Conservation (phyloP, 2,329 filamentous ascomycete genomes). For the Diaporthe amygdali region DNA sequence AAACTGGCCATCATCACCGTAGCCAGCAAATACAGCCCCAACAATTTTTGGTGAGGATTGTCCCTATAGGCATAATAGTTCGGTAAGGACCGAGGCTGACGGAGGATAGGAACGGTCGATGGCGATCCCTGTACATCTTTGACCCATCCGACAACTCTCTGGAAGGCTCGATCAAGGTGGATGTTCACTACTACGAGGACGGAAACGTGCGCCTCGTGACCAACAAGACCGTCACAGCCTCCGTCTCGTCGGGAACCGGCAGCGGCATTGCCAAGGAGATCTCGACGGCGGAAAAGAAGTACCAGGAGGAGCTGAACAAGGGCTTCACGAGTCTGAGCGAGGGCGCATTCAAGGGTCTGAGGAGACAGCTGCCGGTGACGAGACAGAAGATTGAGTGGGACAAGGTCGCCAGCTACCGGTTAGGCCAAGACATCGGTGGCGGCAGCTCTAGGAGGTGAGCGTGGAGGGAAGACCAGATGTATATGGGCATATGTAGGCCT, state of each 20-base stretch:
- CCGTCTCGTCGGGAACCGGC: conserved; percentile 66
- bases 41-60: conserved; percentile 84
- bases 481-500: neutral
- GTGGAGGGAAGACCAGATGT: neutral
- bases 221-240: conserved; percentile 73
- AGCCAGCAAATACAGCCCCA: conserved; percentile 95
- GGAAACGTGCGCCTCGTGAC: conserved; percentile 94
- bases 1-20: conserved; percentile 84
- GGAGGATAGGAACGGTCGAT: conserved; percentile 82
- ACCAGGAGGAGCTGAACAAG: conserved; percentile 94
- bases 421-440: conserved; percentile 81
- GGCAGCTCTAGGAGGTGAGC: conserved; percentile 61
- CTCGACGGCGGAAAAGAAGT: conserved; percentile 81
- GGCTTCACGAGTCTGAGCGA: conserved; percentile 89
- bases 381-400: conserved; percentile 99
- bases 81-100: neutral
- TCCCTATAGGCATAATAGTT: neutral
- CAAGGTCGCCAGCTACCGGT: conserved; percentile 90
- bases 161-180: conserved; percentile 84
- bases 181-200: conserved; percentile 99
- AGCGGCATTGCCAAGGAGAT: conserved; percentile 79
- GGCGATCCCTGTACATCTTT: conserved; percentile 87
- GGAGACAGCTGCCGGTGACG: conserved; percentile 93
- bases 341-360: conserved; percentile 90
- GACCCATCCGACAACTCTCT: conserved; percentile 71